Evolutionary conservation across 2,329 filamentous ascomycete species (phyloP), one percentile per base, ranked within the genome.

Genomic region (Ophiostoma piceae): DNA sequence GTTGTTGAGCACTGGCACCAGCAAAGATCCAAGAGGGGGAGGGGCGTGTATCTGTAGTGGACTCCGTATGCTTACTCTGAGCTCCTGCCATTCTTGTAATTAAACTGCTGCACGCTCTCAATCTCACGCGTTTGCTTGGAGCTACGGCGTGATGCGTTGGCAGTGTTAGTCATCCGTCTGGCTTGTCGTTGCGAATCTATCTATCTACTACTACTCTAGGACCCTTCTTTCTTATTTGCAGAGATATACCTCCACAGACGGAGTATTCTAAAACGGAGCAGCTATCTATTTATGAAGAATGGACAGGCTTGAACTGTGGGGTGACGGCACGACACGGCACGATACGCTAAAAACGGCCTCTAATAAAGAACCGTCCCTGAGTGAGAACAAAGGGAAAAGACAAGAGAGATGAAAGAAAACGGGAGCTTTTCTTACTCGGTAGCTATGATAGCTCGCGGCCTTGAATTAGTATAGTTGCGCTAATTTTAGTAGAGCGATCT

Each of bases 321-420:
- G 32, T 39, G 35, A 65, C 62, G 62, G 62, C 62, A 22, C 62
- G 62, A 62, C 4, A 65, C 62, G 62, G 62, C 16, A 65, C 62
- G 19, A 39, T 26, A 35, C 62, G 62, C 62, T 65, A 65, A 65
- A 65, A 65, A 41, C 60, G 60, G 60, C 60, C 32, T 64, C 19
- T 64, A 64, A 39, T n/a, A 39, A 39, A 39, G 62, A 39, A 65
- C 62, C 62, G 62, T 65, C 35, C 5, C 62, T 29, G 26, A 26
- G 62, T 39, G 60, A 5, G 11, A 47, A 19, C 43, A 47, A 47
- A 47, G 41, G 16, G 16, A 43, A 16, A 19, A 5, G 14, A 19
- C 5, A 43, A 43, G 43, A n/a, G 51, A 26, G 51, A 7, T 26
- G 22, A 51, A 19, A n/a, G 39, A 12, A 14, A 35, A 35, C 26